phyloP scores from a whole-genome alignment of 2,329 filamentous ascomycete genomes.

The Colletotrichum nymphaeae region DNA sequence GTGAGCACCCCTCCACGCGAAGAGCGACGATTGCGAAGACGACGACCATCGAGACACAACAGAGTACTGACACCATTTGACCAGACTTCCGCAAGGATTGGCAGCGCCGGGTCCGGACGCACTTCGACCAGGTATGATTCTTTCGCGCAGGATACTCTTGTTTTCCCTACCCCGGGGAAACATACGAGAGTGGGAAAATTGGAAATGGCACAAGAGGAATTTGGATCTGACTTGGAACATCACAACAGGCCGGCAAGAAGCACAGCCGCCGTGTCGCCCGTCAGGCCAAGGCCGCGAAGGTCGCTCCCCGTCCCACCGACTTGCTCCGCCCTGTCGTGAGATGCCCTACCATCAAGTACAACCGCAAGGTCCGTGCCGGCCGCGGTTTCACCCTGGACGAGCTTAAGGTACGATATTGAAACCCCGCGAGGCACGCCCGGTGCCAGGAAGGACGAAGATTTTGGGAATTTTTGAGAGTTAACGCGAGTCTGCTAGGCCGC shows the following conservation, averaged over 20 bases:
- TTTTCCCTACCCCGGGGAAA: constrained; percentile 31
- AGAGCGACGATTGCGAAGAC: constrained; percentile 41
- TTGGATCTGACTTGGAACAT: constrained; percentile 37
- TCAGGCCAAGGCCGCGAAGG: constrained; percentile 91
- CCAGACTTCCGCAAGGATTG: constrained; percentile 99
- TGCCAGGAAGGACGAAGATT: background rate
- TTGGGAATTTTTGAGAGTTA: background rate
- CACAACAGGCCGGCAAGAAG: constrained; percentile 89
- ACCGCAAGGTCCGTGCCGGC: constrained; percentile 95
- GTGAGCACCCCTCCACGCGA: constrained; percentile 62
- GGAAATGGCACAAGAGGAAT: constrained; percentile 16
- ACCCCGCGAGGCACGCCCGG: background rate
- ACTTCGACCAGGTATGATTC: constrained; percentile 96
- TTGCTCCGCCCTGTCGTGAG: constrained; percentile 95
- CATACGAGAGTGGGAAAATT: constrained; percentile 35
- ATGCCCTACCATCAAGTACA: constrained; percentile 99
- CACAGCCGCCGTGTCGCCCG: constrained; percentile 90
- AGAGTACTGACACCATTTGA: constrained; percentile 50
- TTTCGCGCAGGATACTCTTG: background rate
- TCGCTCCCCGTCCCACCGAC: constrained; percentile 97
- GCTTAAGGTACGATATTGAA: constrained; percentile 82
- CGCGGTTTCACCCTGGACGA: constrained; percentile 98
- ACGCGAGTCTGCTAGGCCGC: constrained; percentile 74
- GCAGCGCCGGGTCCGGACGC: constrained; percentile 98
- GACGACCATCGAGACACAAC: constrained; percentile 27